A percentile compares a stretch with the other conserved stretches of the same genome.
Conservation (phyloP, 2,329 filamentous ascomycete genomes). For the Kalmusia sp. region DNA sequence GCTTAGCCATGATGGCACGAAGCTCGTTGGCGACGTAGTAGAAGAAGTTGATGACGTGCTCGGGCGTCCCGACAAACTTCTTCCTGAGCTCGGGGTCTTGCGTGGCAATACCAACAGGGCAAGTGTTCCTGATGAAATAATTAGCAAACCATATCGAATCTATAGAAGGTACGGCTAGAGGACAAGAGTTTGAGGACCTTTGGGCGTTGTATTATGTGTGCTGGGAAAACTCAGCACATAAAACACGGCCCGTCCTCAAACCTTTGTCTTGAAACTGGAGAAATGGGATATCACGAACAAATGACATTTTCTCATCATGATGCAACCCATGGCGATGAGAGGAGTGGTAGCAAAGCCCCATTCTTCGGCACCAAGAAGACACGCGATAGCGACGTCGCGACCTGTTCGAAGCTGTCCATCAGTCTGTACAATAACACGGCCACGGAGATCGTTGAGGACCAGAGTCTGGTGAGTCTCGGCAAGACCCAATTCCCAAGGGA, state of each 20-base stretch:
- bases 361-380: slow-evolving; percentile 95
- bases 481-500: slow-evolving; percentile 95
- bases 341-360: slow-evolving; percentile 96
- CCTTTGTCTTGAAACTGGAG: too few relatives aligned
- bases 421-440: slow-evolving; percentile 93
- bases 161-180: too few relatives aligned
- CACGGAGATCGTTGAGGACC: slow-evolving; percentile 93
- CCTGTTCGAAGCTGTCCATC: slow-evolving; percentile 94
- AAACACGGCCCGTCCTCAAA: neutral
- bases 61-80: slow-evolving; percentile 91
- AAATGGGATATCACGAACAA: neutral
- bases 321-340: slow-evolving; percentile 94
- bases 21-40: slow-evolving; percentile 98
- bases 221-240: too few relatives aligned
- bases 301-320: slow-evolving; percentile 84
- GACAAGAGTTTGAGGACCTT: too few relatives aligned
- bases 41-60: slow-evolving; percentile 99
- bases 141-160: too few relatives aligned
- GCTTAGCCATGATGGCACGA: slow-evolving; percentile 93
- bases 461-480: slow-evolving; percentile 97
- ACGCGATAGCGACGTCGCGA: slow-evolving; percentile 91
- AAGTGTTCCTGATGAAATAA: slow-evolving; percentile 66
- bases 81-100: slow-evolving; percentile 93
- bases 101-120: slow-evolving; percentile 93
- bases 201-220: too few relatives aligned